A percentile compares a stretch with the other conserved stretches of the same genome.
These are phyloP conservation scores for Kluyveromyces sp. DNA, from an alignment of 1,139 yeast species.

Conservation along the genomic window DNA sequence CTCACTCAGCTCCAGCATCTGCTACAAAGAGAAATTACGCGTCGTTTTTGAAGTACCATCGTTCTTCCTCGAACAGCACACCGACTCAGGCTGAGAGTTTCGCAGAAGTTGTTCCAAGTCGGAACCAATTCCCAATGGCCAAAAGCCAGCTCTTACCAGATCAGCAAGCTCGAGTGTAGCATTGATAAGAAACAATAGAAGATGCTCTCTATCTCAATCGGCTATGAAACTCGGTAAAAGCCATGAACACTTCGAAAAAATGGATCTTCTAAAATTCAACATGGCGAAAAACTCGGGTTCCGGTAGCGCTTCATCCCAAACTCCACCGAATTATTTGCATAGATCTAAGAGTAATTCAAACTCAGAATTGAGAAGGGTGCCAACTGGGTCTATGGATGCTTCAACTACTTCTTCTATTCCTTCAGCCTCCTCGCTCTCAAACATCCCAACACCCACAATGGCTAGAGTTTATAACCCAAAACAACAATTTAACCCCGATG, in stretches of 20 bases:
- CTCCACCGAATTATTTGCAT: neutral
- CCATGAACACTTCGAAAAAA: neutral
- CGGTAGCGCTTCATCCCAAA: neutral
- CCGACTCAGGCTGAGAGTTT: neutral
- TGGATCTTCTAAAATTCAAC: conserved; percentile 1
- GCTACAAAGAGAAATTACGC: conserved; percentile 20
- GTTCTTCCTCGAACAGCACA: neutral
- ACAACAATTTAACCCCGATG: neutral
- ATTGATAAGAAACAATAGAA: conserved; percentile 7
- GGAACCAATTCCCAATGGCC: conserved; percentile 13
- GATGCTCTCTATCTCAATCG: conserved; percentile 6
- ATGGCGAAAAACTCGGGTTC: neutral
- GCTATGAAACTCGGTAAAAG: neutral
- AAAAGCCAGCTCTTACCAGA: conserved; percentile 11
- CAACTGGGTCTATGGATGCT: neutral
- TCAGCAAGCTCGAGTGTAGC: conserved; percentile 11
- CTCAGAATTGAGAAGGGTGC: neutral
- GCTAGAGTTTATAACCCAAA: neutral
- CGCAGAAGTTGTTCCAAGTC: conserved; percentile 20
- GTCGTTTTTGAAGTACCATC: conserved; percentile 17
- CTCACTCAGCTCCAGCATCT: conserved; percentile 8
- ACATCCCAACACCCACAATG: neutral
- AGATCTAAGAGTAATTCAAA: neutral
- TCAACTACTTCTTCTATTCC: neutral
- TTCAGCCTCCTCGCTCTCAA: neutral